Conservation (phyloP, 2,329 filamentous ascomycete species). For the Torrubiella hemipterigena region DNA sequence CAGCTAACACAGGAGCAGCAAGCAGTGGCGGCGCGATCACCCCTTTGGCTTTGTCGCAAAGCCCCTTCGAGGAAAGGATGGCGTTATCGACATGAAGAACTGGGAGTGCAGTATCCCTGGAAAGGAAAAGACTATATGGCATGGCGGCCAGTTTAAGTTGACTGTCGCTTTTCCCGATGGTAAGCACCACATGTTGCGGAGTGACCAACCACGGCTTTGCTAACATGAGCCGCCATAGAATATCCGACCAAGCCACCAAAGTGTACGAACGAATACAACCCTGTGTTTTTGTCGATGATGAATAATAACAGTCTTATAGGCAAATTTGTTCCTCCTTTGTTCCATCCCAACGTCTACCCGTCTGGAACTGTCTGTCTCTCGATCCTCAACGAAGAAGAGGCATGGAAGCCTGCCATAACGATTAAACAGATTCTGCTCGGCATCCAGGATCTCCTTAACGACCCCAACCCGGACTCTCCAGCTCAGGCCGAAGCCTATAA, state of each 20-base stretch:
- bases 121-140: slow-evolving; percentile 95
- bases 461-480: slow-evolving; percentile 92
- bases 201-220: slow-evolving; percentile 1
- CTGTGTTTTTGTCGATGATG: neutral
- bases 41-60: slow-evolving; percentile 96
- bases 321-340: slow-evolving; percentile 92
- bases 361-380: slow-evolving; percentile 95
- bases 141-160: slow-evolving; percentile 93
- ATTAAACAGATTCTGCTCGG: slow-evolving; percentile 95
- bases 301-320: slow-evolving; percentile 36
- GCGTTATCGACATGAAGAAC: slow-evolving; percentile 79
- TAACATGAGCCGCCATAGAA: slow-evolving; percentile 41
- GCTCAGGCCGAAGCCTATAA: slow-evolving; percentile 97
- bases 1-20: slow-evolving; percentile 41
- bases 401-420: slow-evolving; percentile 96
- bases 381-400: slow-evolving; percentile 96
- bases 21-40: slow-evolving; percentile 94
- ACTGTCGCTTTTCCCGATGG: slow-evolving; percentile 88
- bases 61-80: slow-evolving; percentile 66
- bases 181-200: slow-evolving; percentile 29
- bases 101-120: slow-evolving; percentile 97
- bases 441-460: slow-evolving; percentile 89
- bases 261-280: slow-evolving; percentile 48
- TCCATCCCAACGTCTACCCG: slow-evolving; percentile 97
- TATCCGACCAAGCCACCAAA: slow-evolving; percentile 98